Percentiles rank a stretch among this genome's conserved stretches.
phyloP scores from a whole-genome alignment of 169 alveolate species.

The Plasmodium gaboni region DNA sequence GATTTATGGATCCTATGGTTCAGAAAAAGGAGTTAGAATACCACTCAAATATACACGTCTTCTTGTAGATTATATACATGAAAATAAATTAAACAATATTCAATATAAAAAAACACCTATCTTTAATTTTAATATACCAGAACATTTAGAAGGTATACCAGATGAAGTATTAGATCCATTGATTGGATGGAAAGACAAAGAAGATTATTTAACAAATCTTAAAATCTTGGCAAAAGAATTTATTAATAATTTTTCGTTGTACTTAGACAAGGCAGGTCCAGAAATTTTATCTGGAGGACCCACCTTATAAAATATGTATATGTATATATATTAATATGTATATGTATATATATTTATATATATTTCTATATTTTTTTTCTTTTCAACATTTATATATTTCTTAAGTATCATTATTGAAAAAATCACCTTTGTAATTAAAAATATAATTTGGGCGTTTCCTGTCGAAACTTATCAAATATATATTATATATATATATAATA shows the following conservation, averaged over 20 bases:
- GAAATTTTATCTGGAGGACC: constrained; percentile 68
- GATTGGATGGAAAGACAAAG: constrained; percentile 91
- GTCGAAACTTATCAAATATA: no score
- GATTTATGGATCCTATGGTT: constrained; percentile 95
- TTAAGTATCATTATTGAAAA: no score
- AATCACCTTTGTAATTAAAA: no score
- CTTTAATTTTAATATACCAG: constrained; percentile 91
- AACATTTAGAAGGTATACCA: constrained; percentile 88
- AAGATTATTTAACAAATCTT: constrained; percentile 83
- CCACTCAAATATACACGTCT: constrained; percentile 91
- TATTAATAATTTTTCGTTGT: constrained; percentile 89
- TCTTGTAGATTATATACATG: constrained; percentile 94
- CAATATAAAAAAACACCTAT: constrained; percentile 85
- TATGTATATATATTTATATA: no score
- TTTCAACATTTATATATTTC: no score
- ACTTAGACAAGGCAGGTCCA: constrained; percentile 67
- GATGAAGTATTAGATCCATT: constrained; percentile 87
- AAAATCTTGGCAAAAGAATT: constrained; percentile 87
- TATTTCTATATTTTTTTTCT: no score
- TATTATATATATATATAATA: no score
- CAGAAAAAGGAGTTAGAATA: constrained; percentile 92
- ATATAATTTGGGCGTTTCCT: no score
- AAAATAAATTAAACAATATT: constrained; percentile 81
- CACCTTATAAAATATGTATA: background rate
- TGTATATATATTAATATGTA: no score